These are phyloP conservation scores for Erodium trifolium DNA, from an alignment of 441 rosid species.

Conservation along the genomic window DNA sequence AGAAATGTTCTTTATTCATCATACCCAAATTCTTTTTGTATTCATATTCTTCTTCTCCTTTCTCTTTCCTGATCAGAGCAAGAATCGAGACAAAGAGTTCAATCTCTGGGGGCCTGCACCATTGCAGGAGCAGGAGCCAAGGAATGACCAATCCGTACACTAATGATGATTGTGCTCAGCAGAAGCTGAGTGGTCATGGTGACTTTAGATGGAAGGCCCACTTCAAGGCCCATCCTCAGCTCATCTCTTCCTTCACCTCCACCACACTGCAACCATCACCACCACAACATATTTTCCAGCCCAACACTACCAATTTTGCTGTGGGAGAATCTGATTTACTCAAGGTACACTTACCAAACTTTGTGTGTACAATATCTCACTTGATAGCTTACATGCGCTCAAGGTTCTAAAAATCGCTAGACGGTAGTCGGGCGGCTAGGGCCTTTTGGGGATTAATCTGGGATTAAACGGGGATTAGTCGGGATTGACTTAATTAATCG, in stretches of 20 bases:
- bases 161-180: slow-evolving; percentile 28
- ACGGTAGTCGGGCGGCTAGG: too few relatives aligned
- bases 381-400: too few relatives aligned
- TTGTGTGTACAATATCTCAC: too few relatives aligned
- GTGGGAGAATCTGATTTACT: slow-evolving; percentile 33
- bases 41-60: slow-evolving; percentile 6
- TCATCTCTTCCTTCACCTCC: neutral
- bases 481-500: too few relatives aligned
- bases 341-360: slow-evolving; percentile 27
- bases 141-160: slow-evolving; percentile 36
- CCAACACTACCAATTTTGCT: slow-evolving; percentile 24
- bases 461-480: too few relatives aligned
- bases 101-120: slow-evolving; percentile 32
- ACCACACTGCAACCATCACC: slow-evolving; percentile 12
- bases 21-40: slow-evolving; percentile 15
- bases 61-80: slow-evolving; percentile 25
- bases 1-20: too few relatives aligned
- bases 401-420: too few relatives aligned
- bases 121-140: slow-evolving; percentile 28
- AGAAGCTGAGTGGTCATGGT: slow-evolving; percentile 14
- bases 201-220: slow-evolving; percentile 33
- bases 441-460: too few relatives aligned
- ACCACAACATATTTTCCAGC: slow-evolving; percentile 19
- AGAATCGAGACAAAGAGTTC: slow-evolving; percentile 49
- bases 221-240: neutral